Conservation (phyloP, 2,329 filamentous ascomycete species). For the Venturia carpophila region DNA sequence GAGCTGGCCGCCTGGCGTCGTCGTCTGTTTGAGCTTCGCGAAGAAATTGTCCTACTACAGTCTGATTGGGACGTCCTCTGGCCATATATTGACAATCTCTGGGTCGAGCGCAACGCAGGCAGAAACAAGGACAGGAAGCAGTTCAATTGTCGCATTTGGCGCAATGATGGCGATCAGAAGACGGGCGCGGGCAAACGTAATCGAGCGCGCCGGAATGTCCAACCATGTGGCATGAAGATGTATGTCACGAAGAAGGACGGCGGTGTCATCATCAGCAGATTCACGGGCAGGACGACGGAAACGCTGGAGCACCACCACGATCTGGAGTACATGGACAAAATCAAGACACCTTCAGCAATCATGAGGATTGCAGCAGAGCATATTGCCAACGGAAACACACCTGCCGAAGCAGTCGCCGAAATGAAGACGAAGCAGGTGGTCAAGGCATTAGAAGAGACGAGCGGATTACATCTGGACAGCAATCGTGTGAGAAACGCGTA, state of each 20-base stretch:
- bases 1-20: constrained; percentile 14
- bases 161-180: constrained; percentile 16
- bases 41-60: constrained; percentile 12
- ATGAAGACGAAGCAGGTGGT: constrained; percentile 12
- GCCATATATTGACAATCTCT: constrained; percentile 17
- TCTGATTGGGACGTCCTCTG: constrained; percentile 13
- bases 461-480: constrained; percentile 16
- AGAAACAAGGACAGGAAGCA: constrained; percentile 14
- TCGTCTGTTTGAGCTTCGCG: constrained; percentile 13
- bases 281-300: constrained; percentile 9
- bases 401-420: constrained; percentile 14
- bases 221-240: constrained; percentile 18
- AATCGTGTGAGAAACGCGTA: constrained; percentile 16
- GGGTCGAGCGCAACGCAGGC: constrained; percentile 17
- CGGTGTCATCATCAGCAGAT: constrained; percentile 13
- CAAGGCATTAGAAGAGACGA: constrained; percentile 14
- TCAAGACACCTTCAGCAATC: constrained; percentile 17
- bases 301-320: constrained; percentile 15
- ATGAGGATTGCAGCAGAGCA: constrained; percentile 15
- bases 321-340: constrained; percentile 17
- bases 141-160: constrained; percentile 18
- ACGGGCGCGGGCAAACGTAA: constrained; percentile 10
- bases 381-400: constrained; percentile 13
- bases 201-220: constrained; percentile 7
- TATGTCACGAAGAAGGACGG: constrained; percentile 16